phyloP scores from a whole-genome alignment of 495 filamentous ascomycete genomes.

The Penicillium simplicissimum region DNA sequence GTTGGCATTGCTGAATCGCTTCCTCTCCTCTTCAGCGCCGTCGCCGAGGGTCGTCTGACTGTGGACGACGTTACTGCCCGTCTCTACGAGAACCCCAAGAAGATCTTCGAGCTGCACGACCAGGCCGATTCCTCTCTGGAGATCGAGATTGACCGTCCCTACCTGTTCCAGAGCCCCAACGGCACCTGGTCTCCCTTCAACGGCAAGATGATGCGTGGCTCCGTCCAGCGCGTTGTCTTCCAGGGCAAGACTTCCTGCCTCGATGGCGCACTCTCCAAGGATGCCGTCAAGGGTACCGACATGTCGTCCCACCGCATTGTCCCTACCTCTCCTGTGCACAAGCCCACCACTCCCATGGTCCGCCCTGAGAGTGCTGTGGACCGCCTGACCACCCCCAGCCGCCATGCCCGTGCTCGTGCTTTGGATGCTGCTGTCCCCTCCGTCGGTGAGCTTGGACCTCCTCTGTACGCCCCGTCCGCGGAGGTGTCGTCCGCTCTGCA shows the following conservation, averaged over 20 bases:
- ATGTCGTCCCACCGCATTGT: slow-evolving; percentile 71
- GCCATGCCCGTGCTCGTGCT: slow-evolving; percentile 28
- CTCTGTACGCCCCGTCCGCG: slow-evolving; percentile 45
- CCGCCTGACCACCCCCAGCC: slow-evolving; percentile 45
- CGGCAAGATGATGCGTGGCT: slow-evolving; percentile 68
- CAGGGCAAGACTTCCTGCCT: slow-evolving; percentile 74
- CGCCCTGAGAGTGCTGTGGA: slow-evolving; percentile 49
- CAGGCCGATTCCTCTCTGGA: slow-evolving; percentile 74
- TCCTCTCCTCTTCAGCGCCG: slow-evolving; percentile 76
- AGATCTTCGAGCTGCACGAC: slow-evolving; percentile 85
- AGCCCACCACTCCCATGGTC: slow-evolving; percentile 49
- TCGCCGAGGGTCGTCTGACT: slow-evolving; percentile 72
- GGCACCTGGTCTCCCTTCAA: slow-evolving; percentile 73
- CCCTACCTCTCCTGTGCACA: slow-evolving; percentile 56
- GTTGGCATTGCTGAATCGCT: slow-evolving; percentile 75
- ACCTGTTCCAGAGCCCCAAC: slow-evolving; percentile 53
- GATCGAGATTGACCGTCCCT: slow-evolving; percentile 70
- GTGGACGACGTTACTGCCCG: slow-evolving; percentile 70
- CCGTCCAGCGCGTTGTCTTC: slow-evolving; percentile 78
- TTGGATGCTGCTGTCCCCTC: slow-evolving; percentile 31
- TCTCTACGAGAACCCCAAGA: slow-evolving; percentile 79
- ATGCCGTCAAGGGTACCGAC: slow-evolving; percentile 64
- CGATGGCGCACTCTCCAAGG: slow-evolving; percentile 62
- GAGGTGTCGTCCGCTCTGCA: slow-evolving; percentile 60
- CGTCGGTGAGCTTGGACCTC: slow-evolving; percentile 54